Evolutionary conservation across 2,329 filamentous ascomycete species (phyloP).

Genomic region (Fusarium tjaetaba): DNA sequence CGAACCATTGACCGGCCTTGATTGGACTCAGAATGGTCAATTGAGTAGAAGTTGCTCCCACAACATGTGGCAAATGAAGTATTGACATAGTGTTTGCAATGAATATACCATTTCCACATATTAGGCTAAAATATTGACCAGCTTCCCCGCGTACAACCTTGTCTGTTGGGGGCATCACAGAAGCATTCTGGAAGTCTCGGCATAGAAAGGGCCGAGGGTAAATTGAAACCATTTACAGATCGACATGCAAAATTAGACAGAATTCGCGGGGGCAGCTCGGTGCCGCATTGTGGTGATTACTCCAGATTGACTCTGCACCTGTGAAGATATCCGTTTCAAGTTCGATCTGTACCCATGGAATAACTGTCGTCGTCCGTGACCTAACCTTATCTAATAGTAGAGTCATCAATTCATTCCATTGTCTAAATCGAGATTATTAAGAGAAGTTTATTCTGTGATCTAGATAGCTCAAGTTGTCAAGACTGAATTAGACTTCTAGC

Average conservation of each 20-base stretch:
- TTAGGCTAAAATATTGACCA: neutral
- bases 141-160: neutral
- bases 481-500: too few relatives aligned
- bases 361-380: accelerated
- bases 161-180: neutral
- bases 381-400: too few relatives aligned
- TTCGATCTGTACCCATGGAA: accelerated
- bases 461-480: too few relatives aligned
- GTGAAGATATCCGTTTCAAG: too few relatives aligned
- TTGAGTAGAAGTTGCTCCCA: neutral
- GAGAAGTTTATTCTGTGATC: too few relatives aligned
- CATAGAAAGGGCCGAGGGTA: neutral
- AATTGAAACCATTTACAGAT: neutral
- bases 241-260: neutral
- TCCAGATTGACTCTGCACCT: accelerated
- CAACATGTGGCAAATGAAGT: neutral
- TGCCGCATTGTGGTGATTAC: too few relatives aligned
- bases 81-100: neutral
- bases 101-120: neutral
- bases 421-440: too few relatives aligned
- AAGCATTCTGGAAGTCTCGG: neutral
- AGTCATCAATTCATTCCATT: too few relatives aligned
- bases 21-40: neutral
- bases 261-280: accelerated
- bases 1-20: neutral